A percentile compares a stretch with the other conserved stretches of the same genome.
Evolutionary conservation across 495 filamentous ascomycete species (phyloP).

Genomic region (Rusavskia elegans): DNA sequence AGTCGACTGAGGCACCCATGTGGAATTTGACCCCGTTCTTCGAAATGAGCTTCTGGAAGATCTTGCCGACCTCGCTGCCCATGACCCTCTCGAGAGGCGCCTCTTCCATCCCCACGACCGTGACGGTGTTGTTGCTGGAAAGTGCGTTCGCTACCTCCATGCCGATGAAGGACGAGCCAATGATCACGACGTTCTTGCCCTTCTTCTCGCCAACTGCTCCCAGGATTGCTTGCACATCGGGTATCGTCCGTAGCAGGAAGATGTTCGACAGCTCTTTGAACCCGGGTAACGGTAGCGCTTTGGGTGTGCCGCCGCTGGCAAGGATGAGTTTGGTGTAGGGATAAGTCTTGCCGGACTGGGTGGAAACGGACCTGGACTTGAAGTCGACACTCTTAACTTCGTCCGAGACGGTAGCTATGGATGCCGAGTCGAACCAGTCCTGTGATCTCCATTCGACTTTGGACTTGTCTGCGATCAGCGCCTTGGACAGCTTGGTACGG

Average conservation of each 20-base stretch:
- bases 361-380: conserved; percentile 48
- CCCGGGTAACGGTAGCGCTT: conserved; percentile 61
- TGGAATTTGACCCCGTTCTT: conserved; percentile 79
- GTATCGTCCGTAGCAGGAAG: conserved; percentile 62
- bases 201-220: conserved; percentile 59
- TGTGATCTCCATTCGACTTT: conserved; percentile 61
- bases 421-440: conserved; percentile 63
- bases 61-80: conserved; percentile 63
- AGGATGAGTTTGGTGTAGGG: conserved; percentile 80
- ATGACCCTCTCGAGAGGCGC: conserved; percentile 77
- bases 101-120: conserved; percentile 87
- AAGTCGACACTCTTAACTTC: conserved; percentile 71
- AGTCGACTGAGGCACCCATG: conserved; percentile 63
- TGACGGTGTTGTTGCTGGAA: conserved; percentile 56
- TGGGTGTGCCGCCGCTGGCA: conserved; percentile 69
- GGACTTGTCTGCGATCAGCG: conserved; percentile 63
- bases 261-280: conserved; percentile 79
- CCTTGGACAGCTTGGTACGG: conserved; percentile 90
- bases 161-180: conserved; percentile 87
- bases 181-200: conserved; percentile 79
- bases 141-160: conserved; percentile 87
- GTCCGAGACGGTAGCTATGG: conserved; percentile 57
- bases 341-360: conserved; percentile 50
- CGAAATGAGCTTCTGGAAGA: conserved; percentile 62
- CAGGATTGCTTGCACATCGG: conserved; percentile 60